These are phyloP conservation scores for Curvularia sp. DNA, from an alignment of 2,329 filamentous ascomycete species.

Conservation along the genomic window DNA sequence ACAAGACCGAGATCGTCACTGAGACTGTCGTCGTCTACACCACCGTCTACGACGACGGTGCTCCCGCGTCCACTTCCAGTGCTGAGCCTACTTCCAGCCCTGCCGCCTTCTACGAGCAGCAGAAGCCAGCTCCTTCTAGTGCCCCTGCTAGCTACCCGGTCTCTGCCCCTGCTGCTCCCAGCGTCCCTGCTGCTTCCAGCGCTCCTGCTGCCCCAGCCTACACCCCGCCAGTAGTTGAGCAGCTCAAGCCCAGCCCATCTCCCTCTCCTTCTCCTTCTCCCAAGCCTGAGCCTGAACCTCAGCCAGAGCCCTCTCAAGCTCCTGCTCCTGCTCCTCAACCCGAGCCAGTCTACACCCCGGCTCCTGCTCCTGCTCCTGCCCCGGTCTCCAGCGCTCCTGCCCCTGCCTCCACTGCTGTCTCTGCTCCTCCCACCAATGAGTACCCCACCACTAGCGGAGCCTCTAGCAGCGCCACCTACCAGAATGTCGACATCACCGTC, in stretches of 20 bases:
- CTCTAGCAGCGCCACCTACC: constrained; percentile 20
- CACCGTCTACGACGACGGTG: constrained; percentile 45
- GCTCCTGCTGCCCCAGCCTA: constrained; percentile 22
- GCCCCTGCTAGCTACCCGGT: constrained; percentile 17
- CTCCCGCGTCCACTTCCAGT: constrained; percentile 8
- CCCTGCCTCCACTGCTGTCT: constrained; percentile 13
- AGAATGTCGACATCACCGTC: constrained; percentile 44
- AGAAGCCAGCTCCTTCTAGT: constrained; percentile 31
- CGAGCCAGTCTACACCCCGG: constrained; percentile 11
- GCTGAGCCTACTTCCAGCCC: constrained; percentile 27
- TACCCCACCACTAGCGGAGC: constrained; percentile 6
- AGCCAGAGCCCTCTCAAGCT: constrained; percentile 11
- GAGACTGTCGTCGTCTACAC: constrained; percentile 48
- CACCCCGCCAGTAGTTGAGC: constrained; percentile 17
- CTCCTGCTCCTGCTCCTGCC: constrained; percentile 18
- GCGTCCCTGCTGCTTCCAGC: constrained; percentile 20
- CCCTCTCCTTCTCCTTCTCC: constrained; percentile 17
- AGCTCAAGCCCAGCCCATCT: constrained; percentile 25
- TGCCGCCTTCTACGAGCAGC: constrained; percentile 36
- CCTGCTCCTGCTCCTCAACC: constrained; percentile 19
- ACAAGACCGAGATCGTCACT: constrained; percentile 42
- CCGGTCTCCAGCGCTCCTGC: constrained; percentile 2
- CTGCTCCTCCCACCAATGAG: constrained; percentile 9
- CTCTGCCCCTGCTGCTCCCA: constrained; percentile 18
- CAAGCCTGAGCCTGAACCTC: constrained; percentile 10